phyloP scores from a whole-genome alignment of 345 rosid genomes.

The Clausena lansium region DNA sequence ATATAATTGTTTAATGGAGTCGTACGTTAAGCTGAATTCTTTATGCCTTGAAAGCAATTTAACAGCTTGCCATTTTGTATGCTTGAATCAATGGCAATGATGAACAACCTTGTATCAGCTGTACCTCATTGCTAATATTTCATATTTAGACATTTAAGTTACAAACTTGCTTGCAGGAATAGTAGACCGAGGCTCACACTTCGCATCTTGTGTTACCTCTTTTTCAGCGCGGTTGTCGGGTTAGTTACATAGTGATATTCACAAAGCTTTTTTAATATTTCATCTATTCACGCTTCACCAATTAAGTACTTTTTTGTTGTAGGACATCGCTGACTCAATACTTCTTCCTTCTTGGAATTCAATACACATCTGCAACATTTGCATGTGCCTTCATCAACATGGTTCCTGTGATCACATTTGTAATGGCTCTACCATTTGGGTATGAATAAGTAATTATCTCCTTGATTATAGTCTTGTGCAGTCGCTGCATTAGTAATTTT shows the following conservation, averaged over 20 bases:
- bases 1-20: too few relatives aligned
- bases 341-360: slow-evolving; percentile 59
- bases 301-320: neutral
- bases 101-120: too few relatives aligned
- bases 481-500: slow-evolving; percentile 1
- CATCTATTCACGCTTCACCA: neutral
- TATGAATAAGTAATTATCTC: slow-evolving; percentile 18
- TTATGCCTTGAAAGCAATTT: neutral
- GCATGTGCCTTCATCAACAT: slow-evolving; percentile 62
- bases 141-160: neutral
- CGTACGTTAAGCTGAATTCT: neutral
- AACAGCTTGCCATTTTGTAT: too few relatives aligned
- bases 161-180: slow-evolving; percentile 37
- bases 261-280: slow-evolving; percentile 1
- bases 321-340: slow-evolving; percentile 65
- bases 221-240: slow-evolving; percentile 63
- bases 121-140: too few relatives aligned
- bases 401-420: slow-evolving; percentile 61
- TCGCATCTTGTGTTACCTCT: slow-evolving; percentile 46
- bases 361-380: slow-evolving; percentile 64
- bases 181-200: slow-evolving; percentile 58
- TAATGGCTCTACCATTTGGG: slow-evolving; percentile 63
- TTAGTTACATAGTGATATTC: slow-evolving; percentile 26
- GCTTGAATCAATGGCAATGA: too few relatives aligned
- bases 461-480: neutral